Conservation (phyloP, 331 rosid genomes). For the Telfairia occidentalis region DNA sequence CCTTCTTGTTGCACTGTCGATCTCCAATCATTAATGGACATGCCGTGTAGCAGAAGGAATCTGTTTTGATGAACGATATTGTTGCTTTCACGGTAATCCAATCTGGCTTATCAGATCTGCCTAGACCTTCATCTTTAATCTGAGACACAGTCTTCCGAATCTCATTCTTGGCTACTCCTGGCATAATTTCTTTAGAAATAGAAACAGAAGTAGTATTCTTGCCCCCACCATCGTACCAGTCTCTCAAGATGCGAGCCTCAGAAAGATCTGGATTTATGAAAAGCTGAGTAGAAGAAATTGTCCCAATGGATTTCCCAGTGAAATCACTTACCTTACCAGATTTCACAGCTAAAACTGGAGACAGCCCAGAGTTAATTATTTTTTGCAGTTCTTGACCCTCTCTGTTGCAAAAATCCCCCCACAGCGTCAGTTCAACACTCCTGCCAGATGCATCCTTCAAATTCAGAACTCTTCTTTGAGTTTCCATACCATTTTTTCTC, state of each 20-base stretch:
- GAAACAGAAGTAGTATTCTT: constrained; percentile 54
- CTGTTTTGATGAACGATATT: constrained; percentile 81
- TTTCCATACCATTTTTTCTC: constrained; percentile 99
- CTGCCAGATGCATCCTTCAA: constrained; percentile 70
- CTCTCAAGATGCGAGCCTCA: constrained; percentile 54
- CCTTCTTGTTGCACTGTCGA: constrained; percentile 87
- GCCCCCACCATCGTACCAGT: constrained; percentile 77
- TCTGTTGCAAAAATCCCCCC: constrained; percentile 96
- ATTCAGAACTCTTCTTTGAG: constrained; percentile 70
- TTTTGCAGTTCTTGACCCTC: constrained; percentile 88
- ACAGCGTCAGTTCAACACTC: constrained; percentile 78
- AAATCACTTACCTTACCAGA: constrained; percentile 86
- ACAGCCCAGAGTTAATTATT: constrained; percentile 44
- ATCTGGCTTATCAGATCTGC: constrained; percentile 89
- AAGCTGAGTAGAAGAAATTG: constrained; percentile 83
- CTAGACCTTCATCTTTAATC: constrained; percentile 90
- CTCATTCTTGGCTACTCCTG: constrained; percentile 63
- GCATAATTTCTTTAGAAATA: constrained; percentile 58
- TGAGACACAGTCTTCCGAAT: constrained; percentile 79
- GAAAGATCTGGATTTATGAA: constrained; percentile 73
- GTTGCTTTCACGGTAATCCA: constrained; percentile 80
- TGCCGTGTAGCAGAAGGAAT: constrained; percentile 83
- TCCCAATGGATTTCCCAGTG: constrained; percentile 81
- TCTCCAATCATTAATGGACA: constrained; percentile 94
- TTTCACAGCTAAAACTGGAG: constrained; percentile 79